A percentile compares a stretch with the other conserved stretches of the same genome.
phyloP scores from a whole-genome alignment of 2,329 filamentous ascomycete genomes.

The Cordyceps fumosorosea region DNA sequence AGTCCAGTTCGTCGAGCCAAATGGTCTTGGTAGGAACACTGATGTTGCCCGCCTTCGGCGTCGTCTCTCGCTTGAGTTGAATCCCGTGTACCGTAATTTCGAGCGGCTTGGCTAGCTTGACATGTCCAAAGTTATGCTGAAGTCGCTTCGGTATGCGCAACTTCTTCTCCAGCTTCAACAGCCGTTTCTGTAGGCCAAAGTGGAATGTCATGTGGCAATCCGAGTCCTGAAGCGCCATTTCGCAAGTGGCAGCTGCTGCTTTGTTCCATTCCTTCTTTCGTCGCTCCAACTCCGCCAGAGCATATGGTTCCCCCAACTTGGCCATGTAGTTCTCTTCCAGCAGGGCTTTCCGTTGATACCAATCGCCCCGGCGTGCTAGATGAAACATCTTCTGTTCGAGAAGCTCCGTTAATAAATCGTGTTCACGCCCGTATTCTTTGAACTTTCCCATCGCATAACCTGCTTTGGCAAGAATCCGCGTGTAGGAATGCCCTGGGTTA shows the following conservation, averaged over 20 bases:
- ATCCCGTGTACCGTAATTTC: conserved; percentile 72
- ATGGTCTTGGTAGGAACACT: conserved; percentile 63
- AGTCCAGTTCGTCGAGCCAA: conserved; percentile 75
- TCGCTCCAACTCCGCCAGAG: conserved; percentile 32
- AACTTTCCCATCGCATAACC: conserved; percentile 71
- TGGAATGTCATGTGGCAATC: conserved; percentile 90
- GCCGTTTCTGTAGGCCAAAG: conserved; percentile 87
- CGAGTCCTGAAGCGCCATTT: conserved; percentile 76
- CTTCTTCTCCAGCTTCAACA: conserved; percentile 82
- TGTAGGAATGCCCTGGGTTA: conserved; percentile 88
- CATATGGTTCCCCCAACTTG: conserved; percentile 41
- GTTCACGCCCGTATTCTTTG: conserved; percentile 73
- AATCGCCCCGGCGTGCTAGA: conserved; percentile 72
- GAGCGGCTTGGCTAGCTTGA: conserved; percentile 66
- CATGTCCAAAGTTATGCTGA: conserved; percentile 90
- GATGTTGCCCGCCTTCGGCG: conserved; percentile 31
- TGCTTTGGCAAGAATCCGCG: conserved; percentile 85
- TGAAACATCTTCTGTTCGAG: conserved; percentile 81
- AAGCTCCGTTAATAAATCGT: conserved; percentile 66
- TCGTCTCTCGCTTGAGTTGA: conserved; percentile 60
- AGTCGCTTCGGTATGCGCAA: conserved; percentile 76
- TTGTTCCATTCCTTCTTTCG: conserved; percentile 81
- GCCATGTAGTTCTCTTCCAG: conserved; percentile 95
- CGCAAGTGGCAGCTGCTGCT: conserved; percentile 72
- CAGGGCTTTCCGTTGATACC: conserved; percentile 93